Evolutionary conservation across 805 yeast genomes (phyloP).

Genomic region (Candida rishiriensis): DNA sequence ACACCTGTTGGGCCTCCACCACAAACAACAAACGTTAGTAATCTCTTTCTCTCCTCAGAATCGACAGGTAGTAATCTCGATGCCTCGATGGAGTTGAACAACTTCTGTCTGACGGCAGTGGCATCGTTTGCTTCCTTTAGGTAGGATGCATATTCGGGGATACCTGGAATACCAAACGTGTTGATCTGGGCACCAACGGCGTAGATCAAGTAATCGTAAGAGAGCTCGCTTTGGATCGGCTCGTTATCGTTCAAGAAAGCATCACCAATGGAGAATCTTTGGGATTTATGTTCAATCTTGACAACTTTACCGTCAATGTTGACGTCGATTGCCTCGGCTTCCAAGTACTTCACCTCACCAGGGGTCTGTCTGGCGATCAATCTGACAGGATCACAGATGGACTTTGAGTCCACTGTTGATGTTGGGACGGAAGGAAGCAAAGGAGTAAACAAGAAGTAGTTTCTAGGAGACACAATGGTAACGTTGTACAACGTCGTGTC

Average conservation of each 20-base stretch:
- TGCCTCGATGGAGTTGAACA: constrained; percentile 84
- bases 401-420: constrained; percentile 83
- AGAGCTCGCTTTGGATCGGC: constrained; percentile 40
- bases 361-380: constrained; percentile 68
- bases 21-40: constrained; percentile 84
- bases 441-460: constrained; percentile 94
- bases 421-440: constrained; percentile 90
- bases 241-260: constrained; percentile 42
- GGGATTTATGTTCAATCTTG: constrained; percentile 50
- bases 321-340: constrained; percentile 83
- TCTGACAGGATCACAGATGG: constrained; percentile 90
- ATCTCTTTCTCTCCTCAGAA: constrained; percentile 72
- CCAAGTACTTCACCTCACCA: constrained; percentile 75
- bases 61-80: constrained; percentile 75
- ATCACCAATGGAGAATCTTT: constrained; percentile 49
- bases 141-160: constrained; percentile 78
- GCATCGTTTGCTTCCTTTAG: constrained; percentile 88
- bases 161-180: constrained; percentile 93
- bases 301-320: constrained; percentile 69
- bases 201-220: constrained; percentile 78
- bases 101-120: constrained; percentile 68
- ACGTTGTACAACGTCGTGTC: constrained; percentile 87
- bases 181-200: constrained; percentile 95
- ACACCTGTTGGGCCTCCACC: constrained; percentile 99
- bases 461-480: constrained; percentile 85